Evolutionary conservation across 1,284 basidiomycete genomes (phyloP), one percentile per base, ranked within the genome.

Genomic region (Cerrena zonata): DNA sequence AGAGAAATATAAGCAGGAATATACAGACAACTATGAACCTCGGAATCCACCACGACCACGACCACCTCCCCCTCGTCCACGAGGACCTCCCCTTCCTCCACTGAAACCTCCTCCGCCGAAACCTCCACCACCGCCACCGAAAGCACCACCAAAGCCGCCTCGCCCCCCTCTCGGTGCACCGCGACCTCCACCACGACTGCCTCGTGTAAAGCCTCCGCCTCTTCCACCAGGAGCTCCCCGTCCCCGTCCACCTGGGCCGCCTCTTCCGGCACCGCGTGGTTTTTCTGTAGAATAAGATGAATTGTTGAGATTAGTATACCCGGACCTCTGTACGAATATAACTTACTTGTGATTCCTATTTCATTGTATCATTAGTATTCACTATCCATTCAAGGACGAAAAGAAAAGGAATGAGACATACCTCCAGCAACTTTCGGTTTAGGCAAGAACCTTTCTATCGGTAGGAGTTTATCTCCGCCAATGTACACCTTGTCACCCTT

Each of bases 401-500:
- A 24, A 59, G 36, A 47, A 47, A 47, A 52, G 24, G 58, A 24
- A 25, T 42, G 23, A 30, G 37, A 73, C 78, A 53, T 63, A 86
- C 87, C 85, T 69, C 83, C 85, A 57, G 73, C 76, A 19, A 79
- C 74, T 76, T 97, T 98, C 48, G 96, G 95, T 75, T 95, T 99
- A 2, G 96, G 96, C 58, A 99, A 74, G 76, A 99, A 99, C 53
- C 96, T 77, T 60, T 99, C 96, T 55, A 99, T 86, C 5, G 96
- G 96, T 44, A 99, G 75, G 40, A 99, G 80, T 71, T 98, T 98
- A 76, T 99, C 96, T 38, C 88, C 86, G 41, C 83, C 91, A 63
- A 99, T 98, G 70, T 90, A 99, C 41, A 99, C 93, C 68, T 96
- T 98, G 75, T 99, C 96, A 48, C 95, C 94, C 64, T 89, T 89